phyloP scores from a whole-genome alignment of 2,329 filamentous ascomycete genomes.

The Reticulascus tulasneorum region DNA sequence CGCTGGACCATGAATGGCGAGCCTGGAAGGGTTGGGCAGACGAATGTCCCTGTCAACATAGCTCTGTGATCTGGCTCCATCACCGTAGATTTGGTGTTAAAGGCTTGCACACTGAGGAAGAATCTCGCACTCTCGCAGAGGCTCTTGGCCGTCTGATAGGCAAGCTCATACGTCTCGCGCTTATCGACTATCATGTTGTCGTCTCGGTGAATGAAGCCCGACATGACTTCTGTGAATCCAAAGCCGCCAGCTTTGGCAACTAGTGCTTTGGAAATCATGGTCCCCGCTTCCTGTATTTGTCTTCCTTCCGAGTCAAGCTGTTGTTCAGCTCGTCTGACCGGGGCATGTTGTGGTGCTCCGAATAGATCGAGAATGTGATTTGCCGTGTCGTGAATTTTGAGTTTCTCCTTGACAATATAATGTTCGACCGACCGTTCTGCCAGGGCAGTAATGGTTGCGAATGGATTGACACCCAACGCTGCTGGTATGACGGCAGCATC shows the following conservation, averaged over 20 bases:
- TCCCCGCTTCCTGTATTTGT: slow-evolving; percentile 30
- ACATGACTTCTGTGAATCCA: slow-evolving; percentile 63
- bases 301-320: slow-evolving; percentile 29
- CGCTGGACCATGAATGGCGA: slow-evolving; percentile 58
- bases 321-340: slow-evolving; percentile 10
- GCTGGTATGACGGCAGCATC: slow-evolving; percentile 60
- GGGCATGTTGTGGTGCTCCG: slow-evolving; percentile 38
- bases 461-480: slow-evolving; percentile 62
- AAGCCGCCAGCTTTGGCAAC: slow-evolving; percentile 45
- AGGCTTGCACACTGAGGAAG: slow-evolving; percentile 55
- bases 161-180: slow-evolving; percentile 48
- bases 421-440: slow-evolving; percentile 59
- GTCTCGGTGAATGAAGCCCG: slow-evolving; percentile 52
- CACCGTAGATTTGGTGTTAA: slow-evolving; percentile 46
- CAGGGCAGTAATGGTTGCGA: slow-evolving; percentile 66
- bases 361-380: slow-evolving; percentile 52
- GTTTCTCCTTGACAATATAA: slow-evolving; percentile 35
- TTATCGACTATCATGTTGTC: slow-evolving; percentile 37
- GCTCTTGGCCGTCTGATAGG: slow-evolving; percentile 48
- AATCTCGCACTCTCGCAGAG: slow-evolving; percentile 53
- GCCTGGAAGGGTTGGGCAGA: slow-evolving; percentile 48
- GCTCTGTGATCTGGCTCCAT: slow-evolving; percentile 44
- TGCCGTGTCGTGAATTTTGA: slow-evolving; percentile 41
- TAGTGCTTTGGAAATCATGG: slow-evolving; percentile 37
- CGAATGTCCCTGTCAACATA: slow-evolving; percentile 56